phyloP scores from a whole-genome alignment of 2,329 filamentous ascomycete genomes.

The Trichoderma sp. region DNA sequence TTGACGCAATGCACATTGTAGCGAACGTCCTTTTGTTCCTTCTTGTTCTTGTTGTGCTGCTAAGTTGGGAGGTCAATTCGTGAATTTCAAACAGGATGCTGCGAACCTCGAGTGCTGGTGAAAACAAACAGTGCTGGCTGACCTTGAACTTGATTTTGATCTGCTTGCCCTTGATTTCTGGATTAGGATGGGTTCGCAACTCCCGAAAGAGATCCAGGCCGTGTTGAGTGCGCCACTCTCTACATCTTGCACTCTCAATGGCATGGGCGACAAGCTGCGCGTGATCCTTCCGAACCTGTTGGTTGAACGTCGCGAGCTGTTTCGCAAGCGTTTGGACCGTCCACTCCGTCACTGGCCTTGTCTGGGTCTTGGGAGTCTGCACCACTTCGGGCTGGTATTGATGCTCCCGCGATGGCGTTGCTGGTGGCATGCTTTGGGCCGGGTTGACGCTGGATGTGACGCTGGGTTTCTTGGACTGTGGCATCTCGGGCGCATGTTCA shows the following conservation, averaged over 20 bases:
- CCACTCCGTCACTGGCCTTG: conserved; percentile 42
- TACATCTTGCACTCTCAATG: conserved; percentile 49
- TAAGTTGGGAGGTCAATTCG: conserved; percentile 36
- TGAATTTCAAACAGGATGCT: background rate
- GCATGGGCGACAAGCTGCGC: conserved; percentile 49
- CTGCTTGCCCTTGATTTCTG: conserved; percentile 43
- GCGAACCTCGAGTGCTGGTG: background rate
- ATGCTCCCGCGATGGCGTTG: conserved; percentile 7
- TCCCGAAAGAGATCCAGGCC: conserved; percentile 53
- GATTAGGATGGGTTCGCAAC: conserved; percentile 43
- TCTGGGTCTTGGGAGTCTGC: conserved; percentile 32
- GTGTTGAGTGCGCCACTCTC: conserved; percentile 45
- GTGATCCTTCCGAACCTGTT: conserved; percentile 51
- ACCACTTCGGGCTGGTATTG: conserved; percentile 10
- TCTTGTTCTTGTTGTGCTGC: conserved; percentile 50
- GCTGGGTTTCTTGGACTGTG: conserved; percentile 34
- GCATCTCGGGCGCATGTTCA: conserved; percentile 34
- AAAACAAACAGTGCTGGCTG: conserved; percentile 26
- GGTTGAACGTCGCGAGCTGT: conserved; percentile 45
- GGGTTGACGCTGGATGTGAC: conserved; percentile 24
- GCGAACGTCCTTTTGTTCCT: conserved; percentile 48
- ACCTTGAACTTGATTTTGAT: conserved; percentile 58
- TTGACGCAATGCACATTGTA: conserved; percentile 51
- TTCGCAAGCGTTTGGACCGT: conserved; percentile 48
- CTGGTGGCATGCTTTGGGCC: conserved; percentile 8